A percentile compares a stretch with the other conserved stretches of the same genome.
Conservation (phyloP, 495 filamentous ascomycete species). For the Penicillium arizonense region DNA sequence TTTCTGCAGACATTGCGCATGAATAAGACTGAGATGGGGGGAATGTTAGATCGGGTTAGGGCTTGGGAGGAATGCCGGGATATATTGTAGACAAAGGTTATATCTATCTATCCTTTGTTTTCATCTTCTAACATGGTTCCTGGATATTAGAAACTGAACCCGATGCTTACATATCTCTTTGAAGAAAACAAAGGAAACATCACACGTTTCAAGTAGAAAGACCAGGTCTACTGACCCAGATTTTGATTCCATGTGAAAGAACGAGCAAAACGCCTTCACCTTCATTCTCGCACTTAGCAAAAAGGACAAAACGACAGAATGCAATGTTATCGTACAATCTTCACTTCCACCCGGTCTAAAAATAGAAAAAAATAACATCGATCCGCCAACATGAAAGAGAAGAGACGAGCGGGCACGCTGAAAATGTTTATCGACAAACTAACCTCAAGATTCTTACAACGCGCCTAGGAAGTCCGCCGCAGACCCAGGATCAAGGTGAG, state of each 20-base stretch:
- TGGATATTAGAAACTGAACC: too few relatives aligned
- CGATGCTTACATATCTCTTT: too few relatives aligned
- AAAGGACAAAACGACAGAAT: neutral
- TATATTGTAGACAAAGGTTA: too few relatives aligned
- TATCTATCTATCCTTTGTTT: too few relatives aligned
- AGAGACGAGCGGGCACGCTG: neutral
- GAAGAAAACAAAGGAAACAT: too few relatives aligned
- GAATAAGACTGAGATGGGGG: too few relatives aligned
- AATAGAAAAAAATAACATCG: neutral
- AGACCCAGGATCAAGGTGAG: constrained; percentile 9
- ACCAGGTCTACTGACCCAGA: too few relatives aligned
- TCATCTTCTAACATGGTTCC: too few relatives aligned
- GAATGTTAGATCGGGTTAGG: too few relatives aligned
- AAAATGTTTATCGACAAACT: neutral
- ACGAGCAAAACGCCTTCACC: neutral
- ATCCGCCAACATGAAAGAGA: neutral
- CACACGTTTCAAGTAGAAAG: too few relatives aligned
- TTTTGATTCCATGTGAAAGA: neutral
- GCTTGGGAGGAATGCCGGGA: too few relatives aligned
- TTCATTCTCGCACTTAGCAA: too few relatives aligned
- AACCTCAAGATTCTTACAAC: neutral
- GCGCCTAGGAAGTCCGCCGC: constrained; percentile 23
- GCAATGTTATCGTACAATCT: constrained; percentile 11
- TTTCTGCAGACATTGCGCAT: neutral
- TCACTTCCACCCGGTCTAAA: neutral